These are phyloP conservation scores for Fraxinus latifolia DNA, from an alignment of 305 asterid genomes.

Conservation along the genomic window DNA sequence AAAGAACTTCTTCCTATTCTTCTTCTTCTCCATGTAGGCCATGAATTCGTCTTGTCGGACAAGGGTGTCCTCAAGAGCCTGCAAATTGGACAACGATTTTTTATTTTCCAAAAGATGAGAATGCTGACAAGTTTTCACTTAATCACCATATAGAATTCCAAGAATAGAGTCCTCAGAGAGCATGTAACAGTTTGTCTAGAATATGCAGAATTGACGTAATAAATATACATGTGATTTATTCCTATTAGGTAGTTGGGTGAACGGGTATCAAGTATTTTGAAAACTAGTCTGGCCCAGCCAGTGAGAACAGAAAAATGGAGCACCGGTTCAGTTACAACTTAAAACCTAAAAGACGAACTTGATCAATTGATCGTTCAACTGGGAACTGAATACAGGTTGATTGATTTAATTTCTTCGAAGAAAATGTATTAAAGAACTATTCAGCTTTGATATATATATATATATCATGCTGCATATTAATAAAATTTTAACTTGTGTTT, in stretches of 20 bases:
- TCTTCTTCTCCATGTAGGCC: slow-evolving; percentile 68
- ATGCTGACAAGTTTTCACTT: not conserved
- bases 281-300: not conserved
- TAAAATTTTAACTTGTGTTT: not conserved
- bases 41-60: slow-evolving; percentile 62
- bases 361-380: not conserved
- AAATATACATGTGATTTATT: not conserved
- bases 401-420: not conserved
- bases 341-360: not conserved
- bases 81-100: not conserved
- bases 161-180: not conserved
- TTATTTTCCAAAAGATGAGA: not conserved
- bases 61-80: slow-evolving; percentile 62
- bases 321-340: not conserved
- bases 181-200: not conserved
- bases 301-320: not conserved
- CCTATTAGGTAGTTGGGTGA: not conserved
- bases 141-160: not conserved
- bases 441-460: not conserved
- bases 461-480: too few species aligned
- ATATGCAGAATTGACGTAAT: not conserved
- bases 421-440: not conserved
- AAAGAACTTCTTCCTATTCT: slow-evolving; percentile 69
- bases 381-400: not conserved
- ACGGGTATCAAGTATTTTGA: not conserved